Percentiles rank a stretch among this genome's conserved stretches.
Evolutionary conservation across 768 basidiomycete genomes (phyloP).

Genomic region (Boletus speciosus): DNA sequence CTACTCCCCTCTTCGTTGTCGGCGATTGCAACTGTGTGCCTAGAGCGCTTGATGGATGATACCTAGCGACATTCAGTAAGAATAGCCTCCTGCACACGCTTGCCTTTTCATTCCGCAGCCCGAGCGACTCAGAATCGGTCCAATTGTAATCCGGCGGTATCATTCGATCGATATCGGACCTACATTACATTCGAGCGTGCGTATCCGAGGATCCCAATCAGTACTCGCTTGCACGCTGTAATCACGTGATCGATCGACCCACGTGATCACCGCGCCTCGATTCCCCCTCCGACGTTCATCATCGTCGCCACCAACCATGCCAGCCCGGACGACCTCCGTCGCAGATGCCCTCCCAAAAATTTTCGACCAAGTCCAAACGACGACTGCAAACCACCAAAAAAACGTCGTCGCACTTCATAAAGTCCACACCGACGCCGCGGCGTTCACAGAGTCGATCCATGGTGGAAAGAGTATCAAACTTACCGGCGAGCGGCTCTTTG

Average conservation of each 20-base stretch:
- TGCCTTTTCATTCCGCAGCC: too few relatives aligned
- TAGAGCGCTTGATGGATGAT: too few relatives aligned
- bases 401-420: constrained; percentile 82
- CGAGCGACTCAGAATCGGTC: too few relatives aligned
- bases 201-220: too few relatives aligned
- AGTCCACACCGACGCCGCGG: constrained; percentile 64
- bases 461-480: constrained; percentile 52
- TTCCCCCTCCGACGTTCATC: background rate
- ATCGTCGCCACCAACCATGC: constrained; percentile 12
- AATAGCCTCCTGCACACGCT: too few relatives aligned
- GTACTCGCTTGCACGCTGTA: background rate
- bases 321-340: constrained; percentile 10
- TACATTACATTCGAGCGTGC: too few relatives aligned
- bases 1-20: too few relatives aligned
- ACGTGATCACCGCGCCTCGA: constrained; percentile 15
- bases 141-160: too few relatives aligned
- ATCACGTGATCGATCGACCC: constrained; percentile 7
- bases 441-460: constrained; percentile 45
- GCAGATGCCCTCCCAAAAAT: constrained; percentile 41
- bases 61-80: too few relatives aligned
- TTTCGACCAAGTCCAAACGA: constrained; percentile 75
- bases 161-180: too few relatives aligned
- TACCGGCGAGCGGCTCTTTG: constrained; percentile 75
- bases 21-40: too few relatives aligned
- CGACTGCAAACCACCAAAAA: constrained; percentile 82